A percentile compares a stretch with the other conserved stretches of the same genome.
These are phyloP conservation scores for Fusarium sarcochroum DNA, from an alignment of 2,329 filamentous ascomycete species.

Conservation along the genomic window DNA sequence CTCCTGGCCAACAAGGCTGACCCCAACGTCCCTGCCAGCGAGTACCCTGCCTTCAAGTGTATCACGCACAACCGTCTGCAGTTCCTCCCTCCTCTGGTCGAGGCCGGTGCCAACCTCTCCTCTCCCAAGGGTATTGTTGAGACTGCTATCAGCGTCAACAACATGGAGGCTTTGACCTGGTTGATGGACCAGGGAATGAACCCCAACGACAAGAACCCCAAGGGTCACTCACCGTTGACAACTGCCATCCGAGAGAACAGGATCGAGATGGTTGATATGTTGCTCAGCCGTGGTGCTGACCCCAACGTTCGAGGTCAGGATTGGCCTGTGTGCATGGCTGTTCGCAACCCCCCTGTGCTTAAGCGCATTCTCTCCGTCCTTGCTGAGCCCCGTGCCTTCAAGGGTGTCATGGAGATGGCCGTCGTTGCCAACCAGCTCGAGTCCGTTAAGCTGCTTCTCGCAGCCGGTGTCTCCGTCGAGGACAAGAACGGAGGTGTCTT, in stretches of 20 bases:
- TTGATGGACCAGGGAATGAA: conserved; percentile 72
- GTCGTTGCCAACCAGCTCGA: conserved; percentile 77
- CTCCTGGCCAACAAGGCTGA: conserved; percentile 71
- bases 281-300: conserved; percentile 71
- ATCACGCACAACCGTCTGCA: conserved; percentile 75
- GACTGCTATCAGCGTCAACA: conserved; percentile 73
- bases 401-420: conserved; percentile 77
- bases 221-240: conserved; percentile 73
- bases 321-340: conserved; percentile 80
- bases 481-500: conserved; percentile 82
- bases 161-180: conserved; percentile 72
- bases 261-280: conserved; percentile 70
- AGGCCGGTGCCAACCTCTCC: conserved; percentile 71
- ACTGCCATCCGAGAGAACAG: conserved; percentile 75
- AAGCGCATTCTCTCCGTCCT: conserved; percentile 70
- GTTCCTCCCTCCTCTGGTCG: conserved; percentile 70
- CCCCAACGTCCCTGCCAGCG: conserved; percentile 72
- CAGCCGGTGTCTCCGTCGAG: conserved; percentile 76
- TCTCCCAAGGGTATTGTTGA: conserved; percentile 76
- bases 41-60: conserved; percentile 78
- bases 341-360: conserved; percentile 71
- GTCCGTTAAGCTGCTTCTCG: conserved; percentile 75
- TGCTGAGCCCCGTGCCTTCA: conserved; percentile 71
- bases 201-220: conserved; percentile 70
- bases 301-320: conserved; percentile 75